These are phyloP conservation scores for Tricholoma bakamatsutake DNA, from an alignment of 768 basidiomycete genomes.

Conservation along the genomic window DNA sequence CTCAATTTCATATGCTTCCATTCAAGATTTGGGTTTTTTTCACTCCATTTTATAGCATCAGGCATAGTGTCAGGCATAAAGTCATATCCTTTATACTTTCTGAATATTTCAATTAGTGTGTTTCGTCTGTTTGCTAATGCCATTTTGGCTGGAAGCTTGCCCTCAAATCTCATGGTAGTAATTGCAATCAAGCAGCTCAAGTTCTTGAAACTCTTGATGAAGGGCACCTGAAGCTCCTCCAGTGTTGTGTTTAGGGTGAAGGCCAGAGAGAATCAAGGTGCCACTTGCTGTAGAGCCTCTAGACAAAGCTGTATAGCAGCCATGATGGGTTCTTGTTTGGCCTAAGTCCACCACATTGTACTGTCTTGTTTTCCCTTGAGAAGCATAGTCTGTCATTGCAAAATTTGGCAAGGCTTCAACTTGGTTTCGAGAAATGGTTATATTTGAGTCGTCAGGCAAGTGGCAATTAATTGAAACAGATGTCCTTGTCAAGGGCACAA, in stretches of 20 bases:
- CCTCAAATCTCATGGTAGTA: slow-evolving; percentile 20
- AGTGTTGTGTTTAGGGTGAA: slow-evolving; percentile 17
- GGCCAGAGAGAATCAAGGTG: slow-evolving; percentile 25
- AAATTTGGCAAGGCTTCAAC: background rate
- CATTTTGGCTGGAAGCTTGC: slow-evolving; percentile 7
- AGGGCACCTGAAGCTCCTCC: slow-evolving; percentile 19
- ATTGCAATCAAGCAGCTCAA: slow-evolving; percentile 32
- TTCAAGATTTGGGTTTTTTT: slow-evolving; percentile 4
- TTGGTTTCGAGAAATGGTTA: background rate
- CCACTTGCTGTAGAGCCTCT: slow-evolving; percentile 20
- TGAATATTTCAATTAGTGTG: slow-evolving; percentile 3
- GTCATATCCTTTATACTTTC: slow-evolving; percentile 3
- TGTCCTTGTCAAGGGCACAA: background rate
- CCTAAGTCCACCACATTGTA: slow-evolving; percentile 22
- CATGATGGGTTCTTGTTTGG: slow-evolving; percentile 17
- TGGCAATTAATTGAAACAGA: background rate
- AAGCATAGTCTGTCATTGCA: slow-evolving; percentile 28
- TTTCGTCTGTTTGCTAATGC: slow-evolving; percentile 10
- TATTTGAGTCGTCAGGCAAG: background rate
- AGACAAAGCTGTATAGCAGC: slow-evolving; percentile 27
- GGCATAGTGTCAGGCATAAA: slow-evolving; percentile 9
- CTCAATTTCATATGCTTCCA: background rate
- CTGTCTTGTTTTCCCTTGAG: slow-evolving; percentile 25
- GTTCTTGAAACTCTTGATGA: slow-evolving; percentile 26
- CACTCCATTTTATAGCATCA: slow-evolving; percentile 6